Evolutionary conservation across 176 grass and related monocot genomes (phyloP).

Genomic region (Triticum dicoccoides): DNA sequence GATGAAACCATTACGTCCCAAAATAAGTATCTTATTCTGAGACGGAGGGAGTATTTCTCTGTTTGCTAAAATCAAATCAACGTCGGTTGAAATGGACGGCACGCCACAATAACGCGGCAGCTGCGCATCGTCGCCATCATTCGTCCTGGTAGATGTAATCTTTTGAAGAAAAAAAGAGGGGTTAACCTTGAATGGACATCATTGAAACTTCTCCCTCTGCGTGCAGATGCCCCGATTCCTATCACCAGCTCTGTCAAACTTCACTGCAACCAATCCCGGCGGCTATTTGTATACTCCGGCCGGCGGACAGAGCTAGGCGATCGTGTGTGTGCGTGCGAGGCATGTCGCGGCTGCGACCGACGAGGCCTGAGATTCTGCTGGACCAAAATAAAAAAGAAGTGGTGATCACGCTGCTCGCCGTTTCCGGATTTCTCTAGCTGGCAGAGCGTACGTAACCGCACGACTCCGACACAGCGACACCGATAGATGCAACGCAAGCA

Average conservation of each 20-base stretch:
- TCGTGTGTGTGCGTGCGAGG: not conserved
- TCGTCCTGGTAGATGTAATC: not conserved
- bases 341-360: not conserved
- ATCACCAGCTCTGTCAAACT: too few relatives aligned
- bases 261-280: too few relatives aligned
- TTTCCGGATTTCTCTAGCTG: not conserved
- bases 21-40: too few relatives aligned
- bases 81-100: slow-evolving; percentile 26
- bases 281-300: too few relatives aligned
- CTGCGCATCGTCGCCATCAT: slow-evolving; percentile 1
- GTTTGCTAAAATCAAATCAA: not conserved
- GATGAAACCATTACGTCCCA: not conserved
- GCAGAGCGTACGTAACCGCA: slow-evolving; percentile 2
- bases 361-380: not conserved
- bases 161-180: too few relatives aligned
- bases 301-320: too few relatives aligned
- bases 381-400: too few relatives aligned
- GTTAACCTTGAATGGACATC: not conserved
- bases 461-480: not conserved
- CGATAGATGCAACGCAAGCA: not conserved
- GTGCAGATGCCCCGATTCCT: not conserved
- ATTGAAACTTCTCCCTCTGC: not conserved
- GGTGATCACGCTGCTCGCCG: not conserved
- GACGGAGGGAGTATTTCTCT: too few relatives aligned
- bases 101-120: not conserved